Conservation (phyloP, 371 early-diverging fungal genomes). For the Circinella minor region DNA sequence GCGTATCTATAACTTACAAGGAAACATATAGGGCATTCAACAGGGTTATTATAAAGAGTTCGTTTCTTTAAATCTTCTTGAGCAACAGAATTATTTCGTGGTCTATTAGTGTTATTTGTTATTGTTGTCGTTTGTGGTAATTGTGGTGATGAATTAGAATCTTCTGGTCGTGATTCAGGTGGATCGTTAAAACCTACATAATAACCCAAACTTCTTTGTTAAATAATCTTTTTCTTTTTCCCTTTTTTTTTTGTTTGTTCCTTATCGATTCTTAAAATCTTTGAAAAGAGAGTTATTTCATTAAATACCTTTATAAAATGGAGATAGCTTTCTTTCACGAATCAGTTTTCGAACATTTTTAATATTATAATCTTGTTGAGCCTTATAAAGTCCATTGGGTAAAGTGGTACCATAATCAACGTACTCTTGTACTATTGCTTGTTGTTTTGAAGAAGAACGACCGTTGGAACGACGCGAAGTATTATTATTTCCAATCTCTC, state of each 20-base stretch:
- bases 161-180: background rate
- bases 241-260: background rate
- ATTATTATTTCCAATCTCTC: background rate
- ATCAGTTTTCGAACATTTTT: slow-evolving; percentile 77
- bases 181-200: background rate
- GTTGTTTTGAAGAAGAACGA: background rate
- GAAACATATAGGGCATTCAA: slow-evolving; percentile 91
- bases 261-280: background rate
- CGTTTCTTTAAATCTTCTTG: slow-evolving; percentile 28
- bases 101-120: background rate
- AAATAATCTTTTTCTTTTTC: background rate
- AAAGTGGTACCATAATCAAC: slow-evolving; percentile 73
- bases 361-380: slow-evolving; percentile 77
- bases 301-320: slow-evolving; percentile 83
- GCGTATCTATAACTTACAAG: slow-evolving; percentile 2
- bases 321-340: slow-evolving; percentile 75
- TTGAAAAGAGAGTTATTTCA: no score
- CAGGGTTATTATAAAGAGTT: slow-evolving; percentile 62
- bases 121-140: background rate
- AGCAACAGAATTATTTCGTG: slow-evolving; percentile 1
- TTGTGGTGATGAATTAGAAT: background rate
- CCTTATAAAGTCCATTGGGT: slow-evolving; percentile 76
- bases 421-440: slow-evolving; percentile 52
- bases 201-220: no score
- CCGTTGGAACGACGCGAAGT: background rate